Base-by-base conservation (phyloP, 306 rosid species). In the Geum urbanum region DNA sequence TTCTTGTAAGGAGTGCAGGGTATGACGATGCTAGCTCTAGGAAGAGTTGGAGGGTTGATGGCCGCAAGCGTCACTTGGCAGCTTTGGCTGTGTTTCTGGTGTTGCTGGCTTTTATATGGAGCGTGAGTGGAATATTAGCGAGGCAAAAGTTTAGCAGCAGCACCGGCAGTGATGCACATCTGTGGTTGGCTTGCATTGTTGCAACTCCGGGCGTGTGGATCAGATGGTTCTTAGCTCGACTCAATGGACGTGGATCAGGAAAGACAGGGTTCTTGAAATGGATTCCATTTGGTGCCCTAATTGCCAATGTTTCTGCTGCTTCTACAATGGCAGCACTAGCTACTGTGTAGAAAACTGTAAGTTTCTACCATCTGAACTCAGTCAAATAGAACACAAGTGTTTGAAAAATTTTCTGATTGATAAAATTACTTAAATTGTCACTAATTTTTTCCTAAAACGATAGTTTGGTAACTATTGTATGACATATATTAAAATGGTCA, bases 151-250 rank as follows among this genome's bases (percentile, higher is more conserved):
- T 87, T 72, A 77, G 76, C 70, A 80, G 67, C 70, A 80, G 67
- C n/a, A 78, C 59, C 7, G 72, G 81, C 35, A 66, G 51, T n/a
- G 80, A 63, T 40, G 86, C 83, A 57, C 67, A 84, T 47, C 72
- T 89, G 6, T 89, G 88, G 94, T 48, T 92, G 64, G 94, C 82
- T 47, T 91, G 94, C 82, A 40, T 91, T 18, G 83, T 91, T 79
- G 97, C 92, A 32, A 91, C 97, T 11, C 15, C 69, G 8, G 97
- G 92, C 35, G 97, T 89, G 53, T 91, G 97, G 97, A 53, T 79
- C 64, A 76, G 88, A 75, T 91, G 97, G 96, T 73, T 85, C 81
- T 82, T 91, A 56, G 88, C 94, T 5, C 59, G 83, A 32, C 74
- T 88, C 9, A 91, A 89, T 57, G 92, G 91, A 0, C 86, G 79